These are phyloP conservation scores for Neurospora intermedia DNA, from an alignment of 495 filamentous ascomycete genomes.

Conservation along the genomic window DNA sequence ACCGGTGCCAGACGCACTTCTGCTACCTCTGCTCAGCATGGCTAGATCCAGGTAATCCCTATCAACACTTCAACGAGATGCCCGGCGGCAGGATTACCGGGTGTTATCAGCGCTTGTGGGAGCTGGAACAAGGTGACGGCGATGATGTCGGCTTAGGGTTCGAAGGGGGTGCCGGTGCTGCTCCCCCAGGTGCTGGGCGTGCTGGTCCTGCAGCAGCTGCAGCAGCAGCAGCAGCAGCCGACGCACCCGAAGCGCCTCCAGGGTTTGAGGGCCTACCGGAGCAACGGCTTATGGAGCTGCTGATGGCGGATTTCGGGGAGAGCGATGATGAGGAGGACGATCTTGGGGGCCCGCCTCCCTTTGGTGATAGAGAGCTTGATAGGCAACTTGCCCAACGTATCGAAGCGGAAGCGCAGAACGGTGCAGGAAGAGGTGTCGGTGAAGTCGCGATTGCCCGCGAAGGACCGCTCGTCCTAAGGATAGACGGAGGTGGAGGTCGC, in stretches of 20 bases:
- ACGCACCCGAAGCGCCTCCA: neutral
- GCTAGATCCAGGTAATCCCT: constrained; percentile 73
- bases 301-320: constrained; percentile 16
- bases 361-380: neutral
- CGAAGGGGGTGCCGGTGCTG: constrained; percentile 31
- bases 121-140: constrained; percentile 76
- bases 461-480: constrained; percentile 43
- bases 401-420: constrained; percentile 1
- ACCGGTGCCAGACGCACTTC: constrained; percentile 81
- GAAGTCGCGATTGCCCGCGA: constrained; percentile 36
- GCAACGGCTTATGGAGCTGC: constrained; percentile 1
- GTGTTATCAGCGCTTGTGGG: constrained; percentile 84
- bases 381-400: neutral
- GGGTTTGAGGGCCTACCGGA: neutral
- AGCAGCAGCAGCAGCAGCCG: neutral
- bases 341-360: neutral
- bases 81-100: constrained; percentile 36
- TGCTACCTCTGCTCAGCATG: constrained; percentile 90
- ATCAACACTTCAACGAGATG: constrained; percentile 70
- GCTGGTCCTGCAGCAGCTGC: neutral
- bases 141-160: constrained; percentile 45
- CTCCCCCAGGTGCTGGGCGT: constrained; percentile 1
- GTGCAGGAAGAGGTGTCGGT: constrained; percentile 8
- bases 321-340: constrained; percentile 17
- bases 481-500: constrained; percentile 22